These are phyloP conservation scores for Zymoseptoria passerinii DNA, from an alignment of 2,329 filamentous ascomycete species.

Conservation along the genomic window DNA sequence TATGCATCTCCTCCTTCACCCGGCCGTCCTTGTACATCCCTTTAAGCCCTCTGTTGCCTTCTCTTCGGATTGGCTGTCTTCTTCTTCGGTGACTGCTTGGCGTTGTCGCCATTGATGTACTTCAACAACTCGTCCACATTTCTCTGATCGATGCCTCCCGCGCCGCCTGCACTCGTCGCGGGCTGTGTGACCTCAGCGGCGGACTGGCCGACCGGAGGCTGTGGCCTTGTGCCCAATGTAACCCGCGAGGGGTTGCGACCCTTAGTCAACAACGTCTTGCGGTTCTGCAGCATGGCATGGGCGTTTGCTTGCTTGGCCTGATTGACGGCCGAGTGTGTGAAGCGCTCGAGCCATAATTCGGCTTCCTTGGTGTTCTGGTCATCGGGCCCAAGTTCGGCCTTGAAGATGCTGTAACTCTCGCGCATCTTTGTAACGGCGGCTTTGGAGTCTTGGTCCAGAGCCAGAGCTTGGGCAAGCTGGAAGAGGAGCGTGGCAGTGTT, in stretches of 20 bases:
- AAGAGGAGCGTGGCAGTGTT: conserved; percentile 92
- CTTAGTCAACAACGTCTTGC: conserved; percentile 18
- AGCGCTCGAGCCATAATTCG: conserved; percentile 89
- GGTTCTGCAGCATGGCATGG: conserved; percentile 35
- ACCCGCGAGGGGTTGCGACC: conserved; percentile 44
- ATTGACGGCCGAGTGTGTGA: conserved; percentile 89
- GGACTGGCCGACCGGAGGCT: conserved; percentile 45
- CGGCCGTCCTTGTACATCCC: not conserved
- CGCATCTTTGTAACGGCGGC: conserved; percentile 87
- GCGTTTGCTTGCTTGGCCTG: conserved; percentile 87
- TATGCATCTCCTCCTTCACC: not conserved
- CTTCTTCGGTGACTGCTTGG: conserved; percentile 36
- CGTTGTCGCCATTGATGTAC: conserved; percentile 73
- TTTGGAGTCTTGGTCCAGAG: conserved; percentile 92
- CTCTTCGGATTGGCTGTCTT: conserved; percentile 41
- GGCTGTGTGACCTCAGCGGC: conserved; percentile 4
- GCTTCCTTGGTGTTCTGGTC: conserved; percentile 98
- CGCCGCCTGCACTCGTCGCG: conserved; percentile 3
- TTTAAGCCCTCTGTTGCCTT: conserved; percentile 18
- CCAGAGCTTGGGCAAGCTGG: conserved; percentile 91
- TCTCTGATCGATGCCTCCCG: conserved; percentile 43
- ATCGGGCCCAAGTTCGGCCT: conserved; percentile 72
- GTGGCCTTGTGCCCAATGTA: conserved; percentile 50
- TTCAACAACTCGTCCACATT: conserved; percentile 89
- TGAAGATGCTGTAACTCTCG: conserved; percentile 94